Base-by-base conservation (phyloP, 2,329 filamentous ascomycete species). In the Akanthomyces dipterigenus region DNA sequence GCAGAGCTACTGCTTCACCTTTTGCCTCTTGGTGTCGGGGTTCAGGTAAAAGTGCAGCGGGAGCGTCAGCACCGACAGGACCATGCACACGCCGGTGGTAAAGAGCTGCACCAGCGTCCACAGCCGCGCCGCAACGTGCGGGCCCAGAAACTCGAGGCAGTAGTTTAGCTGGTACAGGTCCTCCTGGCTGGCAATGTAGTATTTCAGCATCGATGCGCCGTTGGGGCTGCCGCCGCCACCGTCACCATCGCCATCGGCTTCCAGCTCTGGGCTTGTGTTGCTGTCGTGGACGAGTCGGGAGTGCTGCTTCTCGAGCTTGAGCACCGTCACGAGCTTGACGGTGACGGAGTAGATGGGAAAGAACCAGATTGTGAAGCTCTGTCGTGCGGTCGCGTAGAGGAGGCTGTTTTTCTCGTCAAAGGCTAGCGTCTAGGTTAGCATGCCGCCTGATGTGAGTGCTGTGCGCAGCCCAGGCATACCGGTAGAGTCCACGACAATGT, bases 91-190 rank as follows among this genome's bases (percentile, higher is more conserved):
- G 3, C 83, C 64, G 0, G 89, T 88, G 3, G 85, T 85, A 58
- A 85, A 78, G 22, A 87, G 75, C 70, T 92, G 88, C 80, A 83
- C 88, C 0, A 68, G 11, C 3, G 80, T 64, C 73, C 83, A 78
- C 1, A 91, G 72, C 26, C 82, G 68, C 8, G 78, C 73, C 0
- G 84, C 85, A 0, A 87, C 74, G 0, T 83, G 80, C 12, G 88
- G 85, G 18, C 82, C 68, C 20, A 93, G 67, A 69, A 96, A 95
- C 67, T 88, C 87, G 63, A 93, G 77, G 64, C 87, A 88, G 66
- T 96, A 88, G 54, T 86, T 87, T 1, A 85, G 79, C 68, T 93
- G 90, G 69, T 96, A 96, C 8, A 93, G 75, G 70, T 96, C 91
- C 65, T 96, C 87, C 71, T 96, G 92, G 20, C 80, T 82, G 7